These are phyloP conservation scores for Apiospora rasikravindrae DNA, from an alignment of 2,329 filamentous ascomycete genomes.

Conservation along the genomic window DNA sequence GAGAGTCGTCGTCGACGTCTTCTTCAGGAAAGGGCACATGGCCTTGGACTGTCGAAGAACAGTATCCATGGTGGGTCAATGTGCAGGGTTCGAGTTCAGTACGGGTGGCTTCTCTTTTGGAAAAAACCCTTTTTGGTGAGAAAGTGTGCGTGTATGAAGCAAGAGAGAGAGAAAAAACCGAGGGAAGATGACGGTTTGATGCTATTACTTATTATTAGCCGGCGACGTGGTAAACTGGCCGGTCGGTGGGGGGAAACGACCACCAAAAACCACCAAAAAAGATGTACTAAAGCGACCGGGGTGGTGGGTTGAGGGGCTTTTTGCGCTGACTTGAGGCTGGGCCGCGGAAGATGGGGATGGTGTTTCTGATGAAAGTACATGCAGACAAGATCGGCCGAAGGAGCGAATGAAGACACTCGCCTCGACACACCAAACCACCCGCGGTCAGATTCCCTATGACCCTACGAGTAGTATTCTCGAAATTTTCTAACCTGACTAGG, in stretches of 20 bases:
- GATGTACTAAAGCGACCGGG: conserved; percentile 3
- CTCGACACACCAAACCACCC: not conserved
- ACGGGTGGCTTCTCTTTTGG: conserved; percentile 1
- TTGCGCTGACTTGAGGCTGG: conserved; percentile 2
- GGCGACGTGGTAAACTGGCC: conserved; percentile 12
- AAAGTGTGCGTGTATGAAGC: conserved; percentile 9
- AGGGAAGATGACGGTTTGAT: not conserved
- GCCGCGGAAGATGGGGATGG: conserved; percentile 8
- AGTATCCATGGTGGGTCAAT: conserved; percentile 75
- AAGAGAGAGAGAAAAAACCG: not conserved
- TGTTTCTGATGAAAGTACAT: not conserved
- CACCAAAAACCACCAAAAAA: not conserved
- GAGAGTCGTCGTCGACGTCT: conserved; percentile 88
- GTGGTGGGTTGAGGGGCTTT: conserved; percentile 9
- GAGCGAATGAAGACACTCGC: not conserved
- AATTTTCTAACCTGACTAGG: not conserved
- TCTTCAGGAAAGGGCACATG: conserved; percentile 97
- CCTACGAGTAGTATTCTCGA: not conserved
- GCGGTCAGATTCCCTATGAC: not conserved
- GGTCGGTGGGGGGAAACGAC: not conserved
- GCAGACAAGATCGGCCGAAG: conserved; percentile 7
- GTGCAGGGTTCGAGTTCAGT: not conserved
- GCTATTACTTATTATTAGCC: conserved; percentile 11
- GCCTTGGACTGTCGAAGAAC: conserved; percentile 93
- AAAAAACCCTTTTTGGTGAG: not conserved